phyloP scores from a whole-genome alignment of 139 green algal genomes.

The Tetradesmus obliquus region DNA sequence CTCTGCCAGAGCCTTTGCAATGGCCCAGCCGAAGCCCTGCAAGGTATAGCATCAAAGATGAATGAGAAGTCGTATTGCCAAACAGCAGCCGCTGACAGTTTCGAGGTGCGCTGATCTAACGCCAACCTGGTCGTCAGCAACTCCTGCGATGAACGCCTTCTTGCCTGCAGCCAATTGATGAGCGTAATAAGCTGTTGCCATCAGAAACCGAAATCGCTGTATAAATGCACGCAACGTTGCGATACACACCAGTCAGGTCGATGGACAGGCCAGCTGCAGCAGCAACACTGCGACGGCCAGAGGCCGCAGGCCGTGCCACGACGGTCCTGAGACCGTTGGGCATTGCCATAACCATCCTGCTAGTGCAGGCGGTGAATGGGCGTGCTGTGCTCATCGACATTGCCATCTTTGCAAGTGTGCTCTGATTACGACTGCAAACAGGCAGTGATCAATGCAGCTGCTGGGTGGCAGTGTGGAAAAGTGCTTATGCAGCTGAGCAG shows the following conservation, averaged over 20 bases:
- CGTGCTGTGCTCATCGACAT: neutral
- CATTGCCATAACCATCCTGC: neutral
- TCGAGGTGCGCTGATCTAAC: neutral
- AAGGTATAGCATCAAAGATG: neutral
- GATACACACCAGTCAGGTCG: slow-evolving; percentile 71
- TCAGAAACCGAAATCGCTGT: neutral
- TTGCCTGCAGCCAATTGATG: slow-evolving; percentile 80
- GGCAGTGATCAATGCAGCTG: neutral
- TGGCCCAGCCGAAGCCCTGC: slow-evolving; percentile 96
- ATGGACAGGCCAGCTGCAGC: slow-evolving; percentile 66
- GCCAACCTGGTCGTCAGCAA: slow-evolving; percentile 96
- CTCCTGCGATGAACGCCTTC: slow-evolving; percentile 98
- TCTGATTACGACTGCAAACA: neutral
- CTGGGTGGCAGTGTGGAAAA: neutral
- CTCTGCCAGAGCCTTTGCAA: slow-evolving; percentile 95
- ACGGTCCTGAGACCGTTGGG: neutral
- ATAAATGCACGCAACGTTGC: neutral
- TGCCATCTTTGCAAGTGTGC: neutral
- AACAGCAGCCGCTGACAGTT: neutral
- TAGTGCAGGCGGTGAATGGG: slow-evolving; percentile 31
- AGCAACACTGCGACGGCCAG: slow-evolving; percentile 27
- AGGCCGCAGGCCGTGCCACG: neutral
- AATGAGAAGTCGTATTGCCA: neutral
- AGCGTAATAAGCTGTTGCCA: neutral
- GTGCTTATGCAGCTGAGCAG: neutral